Evolutionary conservation across 331 rosid genomes (phyloP).

Genomic region (Quercus tomentella): DNA sequence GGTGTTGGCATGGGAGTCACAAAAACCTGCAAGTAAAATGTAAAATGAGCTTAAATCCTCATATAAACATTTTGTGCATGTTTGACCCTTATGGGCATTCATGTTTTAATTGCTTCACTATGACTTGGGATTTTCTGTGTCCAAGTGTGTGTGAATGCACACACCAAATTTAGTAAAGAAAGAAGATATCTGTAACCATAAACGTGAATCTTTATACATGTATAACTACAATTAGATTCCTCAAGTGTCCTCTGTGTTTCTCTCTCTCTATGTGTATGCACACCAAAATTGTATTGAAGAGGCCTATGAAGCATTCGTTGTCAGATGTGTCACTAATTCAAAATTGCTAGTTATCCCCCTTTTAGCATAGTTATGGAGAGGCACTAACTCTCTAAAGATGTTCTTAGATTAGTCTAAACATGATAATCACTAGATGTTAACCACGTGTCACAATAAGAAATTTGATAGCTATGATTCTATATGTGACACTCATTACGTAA

Average conservation of each 20-base stretch:
- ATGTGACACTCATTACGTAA: no score
- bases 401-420: no score
- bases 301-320: background rate
- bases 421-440: background rate
- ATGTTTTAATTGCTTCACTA: no score
- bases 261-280: background rate
- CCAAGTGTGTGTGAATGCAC: background rate
- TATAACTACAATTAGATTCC: background rate
- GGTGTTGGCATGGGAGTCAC: constrained; percentile 24
- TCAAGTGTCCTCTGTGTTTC: background rate
- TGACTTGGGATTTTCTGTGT: no score
- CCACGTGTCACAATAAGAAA: background rate
- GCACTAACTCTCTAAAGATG: no score
- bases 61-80: background rate
- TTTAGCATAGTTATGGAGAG: no score
- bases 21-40: constrained; percentile 33
- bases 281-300: background rate
- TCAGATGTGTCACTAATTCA: background rate
- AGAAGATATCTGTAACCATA: background rate
- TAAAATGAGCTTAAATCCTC: background rate
- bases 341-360: background rate
- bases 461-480: no score
- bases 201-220: background rate
- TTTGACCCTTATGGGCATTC: background rate
- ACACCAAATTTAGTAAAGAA: background rate